phyloP scores from a whole-genome alignment of 73 alveolate genomes.

The Tetrahymena thermophila region DNA sequence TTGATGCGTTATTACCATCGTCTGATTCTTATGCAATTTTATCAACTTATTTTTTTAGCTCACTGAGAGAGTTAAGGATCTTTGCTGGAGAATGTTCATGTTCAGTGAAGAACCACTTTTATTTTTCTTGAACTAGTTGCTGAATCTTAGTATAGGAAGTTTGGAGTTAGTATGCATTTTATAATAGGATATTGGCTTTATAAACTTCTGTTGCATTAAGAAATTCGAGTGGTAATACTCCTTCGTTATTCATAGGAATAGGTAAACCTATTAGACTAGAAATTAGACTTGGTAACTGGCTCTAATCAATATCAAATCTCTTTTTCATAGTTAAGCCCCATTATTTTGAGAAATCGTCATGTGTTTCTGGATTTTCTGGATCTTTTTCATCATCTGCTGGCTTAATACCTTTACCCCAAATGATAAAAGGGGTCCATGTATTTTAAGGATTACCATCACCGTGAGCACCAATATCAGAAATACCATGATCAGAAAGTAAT shows the following conservation, averaged over 20 bases:
- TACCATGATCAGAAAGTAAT: background rate
- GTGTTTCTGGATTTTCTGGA: background rate
- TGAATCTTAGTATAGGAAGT: background rate
- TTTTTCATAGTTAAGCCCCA: background rate
- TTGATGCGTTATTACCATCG: background rate
- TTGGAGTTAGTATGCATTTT: background rate
- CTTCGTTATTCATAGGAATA: background rate
- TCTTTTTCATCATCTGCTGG: background rate
- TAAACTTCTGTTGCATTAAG: background rate
- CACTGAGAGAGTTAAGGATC: background rate
- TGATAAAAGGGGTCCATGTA: background rate
- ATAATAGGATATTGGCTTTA: background rate
- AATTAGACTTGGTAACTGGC: background rate
- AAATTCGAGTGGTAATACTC: background rate
- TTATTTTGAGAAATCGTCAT: background rate
- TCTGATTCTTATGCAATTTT: background rate
- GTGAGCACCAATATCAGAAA: background rate
- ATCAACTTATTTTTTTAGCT: background rate
- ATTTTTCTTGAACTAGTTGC: background rate
- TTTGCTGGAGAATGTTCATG: background rate
- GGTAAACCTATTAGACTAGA: background rate
- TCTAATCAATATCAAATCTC: background rate
- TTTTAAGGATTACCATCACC: background rate
- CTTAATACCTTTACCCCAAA: background rate
- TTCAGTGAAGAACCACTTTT: background rate